Percentiles rank a stretch among this genome's conserved stretches.
phyloP scores from a whole-genome alignment of 768 basidiomycete genomes.

The Xerocomellus dryophilus region DNA sequence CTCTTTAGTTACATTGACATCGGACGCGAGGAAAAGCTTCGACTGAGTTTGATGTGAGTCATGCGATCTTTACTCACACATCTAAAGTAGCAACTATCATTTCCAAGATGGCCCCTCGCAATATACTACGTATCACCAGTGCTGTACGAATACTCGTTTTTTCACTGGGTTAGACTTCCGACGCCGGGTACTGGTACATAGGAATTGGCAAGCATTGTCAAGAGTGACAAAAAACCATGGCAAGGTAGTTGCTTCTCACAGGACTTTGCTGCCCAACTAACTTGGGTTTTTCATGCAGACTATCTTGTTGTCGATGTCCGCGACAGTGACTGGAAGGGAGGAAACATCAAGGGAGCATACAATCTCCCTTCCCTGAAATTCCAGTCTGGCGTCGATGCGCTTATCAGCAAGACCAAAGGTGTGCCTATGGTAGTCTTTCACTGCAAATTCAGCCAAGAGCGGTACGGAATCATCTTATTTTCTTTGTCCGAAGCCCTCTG shows the following conservation, averaged over 20 bases:
- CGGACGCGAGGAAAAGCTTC: background rate
- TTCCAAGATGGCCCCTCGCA: conserved; percentile 17
- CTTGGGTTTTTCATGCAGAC: conserved; percentile 35
- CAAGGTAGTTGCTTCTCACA: conserved; percentile 30
- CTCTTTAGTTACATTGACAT: background rate
- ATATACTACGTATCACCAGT: conserved; percentile 19
- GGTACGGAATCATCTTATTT: conserved; percentile 48
- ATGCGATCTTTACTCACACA: conserved; percentile 8
- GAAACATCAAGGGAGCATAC: conserved; percentile 66
- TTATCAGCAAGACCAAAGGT: conserved; percentile 59
- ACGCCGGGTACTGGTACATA: conserved; percentile 32
- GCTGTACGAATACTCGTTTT: conserved; percentile 16
- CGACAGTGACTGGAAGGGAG: conserved; percentile 77
- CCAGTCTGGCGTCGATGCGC: conserved; percentile 49
- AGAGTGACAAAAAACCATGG: conserved; percentile 53
- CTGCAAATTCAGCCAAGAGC: conserved; percentile 70
- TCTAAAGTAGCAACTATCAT: background rate
- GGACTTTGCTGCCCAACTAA: background rate
- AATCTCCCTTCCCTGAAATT: conserved; percentile 65
- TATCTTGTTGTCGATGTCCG: conserved; percentile 81
- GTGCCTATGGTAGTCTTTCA: conserved; percentile 72
- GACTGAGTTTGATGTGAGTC: background rate
- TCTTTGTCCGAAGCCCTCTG: background rate
- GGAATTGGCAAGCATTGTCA: conserved; percentile 71
- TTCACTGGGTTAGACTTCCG: conserved; percentile 7